Conservation (phyloP, 2,329 filamentous ascomycete genomes). For the Monosporascus sp. region DNA sequence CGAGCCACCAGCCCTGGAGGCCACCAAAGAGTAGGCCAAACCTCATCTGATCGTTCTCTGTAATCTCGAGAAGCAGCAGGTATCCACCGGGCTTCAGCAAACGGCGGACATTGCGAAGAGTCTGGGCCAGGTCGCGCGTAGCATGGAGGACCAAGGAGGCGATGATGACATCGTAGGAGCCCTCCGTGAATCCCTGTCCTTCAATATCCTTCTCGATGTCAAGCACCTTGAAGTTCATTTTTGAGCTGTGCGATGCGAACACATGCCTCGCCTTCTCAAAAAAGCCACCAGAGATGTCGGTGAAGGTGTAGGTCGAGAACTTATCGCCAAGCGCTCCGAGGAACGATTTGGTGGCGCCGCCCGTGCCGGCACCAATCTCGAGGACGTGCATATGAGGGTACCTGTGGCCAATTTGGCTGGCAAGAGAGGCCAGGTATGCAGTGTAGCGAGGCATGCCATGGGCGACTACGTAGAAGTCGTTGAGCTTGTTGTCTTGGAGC, state of each 20-base stretch:
- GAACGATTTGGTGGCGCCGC: constrained; percentile 30
- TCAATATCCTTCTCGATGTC: constrained; percentile 24
- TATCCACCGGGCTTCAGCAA: constrained; percentile 33
- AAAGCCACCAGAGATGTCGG: constrained; percentile 34
- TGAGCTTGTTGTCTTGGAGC: constrained; percentile 22
- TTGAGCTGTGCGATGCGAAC: constrained; percentile 19
- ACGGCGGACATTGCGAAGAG: constrained; percentile 20
- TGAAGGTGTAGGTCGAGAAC: constrained; percentile 37
- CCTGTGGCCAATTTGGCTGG: constrained; percentile 25
- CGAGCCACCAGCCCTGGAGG: constrained; percentile 7
- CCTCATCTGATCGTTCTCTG: constrained; percentile 1
- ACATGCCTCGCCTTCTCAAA: constrained; percentile 27
- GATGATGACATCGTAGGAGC: constrained; percentile 29
- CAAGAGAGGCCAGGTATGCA: constrained; percentile 17
- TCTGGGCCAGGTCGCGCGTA: constrained; percentile 15
- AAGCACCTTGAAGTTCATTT: constrained; percentile 26
- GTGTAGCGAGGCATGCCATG: constrained; percentile 2
- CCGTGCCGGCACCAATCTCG: constrained; percentile 35
- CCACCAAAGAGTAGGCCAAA: constrained; percentile 1
- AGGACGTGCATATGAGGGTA: constrained; percentile 30
- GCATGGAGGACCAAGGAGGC: constrained; percentile 27
- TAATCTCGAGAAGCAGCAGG: constrained; percentile 19
- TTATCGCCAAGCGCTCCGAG: constrained; percentile 23
- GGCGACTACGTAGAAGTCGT: constrained; percentile 18
- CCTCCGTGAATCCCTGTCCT: constrained; percentile 23